Percentiles rank a stretch among this genome's conserved stretches.
phyloP scores from a whole-genome alignment of 1,284 basidiomycete genomes.

The Psilocybe mexicana region DNA sequence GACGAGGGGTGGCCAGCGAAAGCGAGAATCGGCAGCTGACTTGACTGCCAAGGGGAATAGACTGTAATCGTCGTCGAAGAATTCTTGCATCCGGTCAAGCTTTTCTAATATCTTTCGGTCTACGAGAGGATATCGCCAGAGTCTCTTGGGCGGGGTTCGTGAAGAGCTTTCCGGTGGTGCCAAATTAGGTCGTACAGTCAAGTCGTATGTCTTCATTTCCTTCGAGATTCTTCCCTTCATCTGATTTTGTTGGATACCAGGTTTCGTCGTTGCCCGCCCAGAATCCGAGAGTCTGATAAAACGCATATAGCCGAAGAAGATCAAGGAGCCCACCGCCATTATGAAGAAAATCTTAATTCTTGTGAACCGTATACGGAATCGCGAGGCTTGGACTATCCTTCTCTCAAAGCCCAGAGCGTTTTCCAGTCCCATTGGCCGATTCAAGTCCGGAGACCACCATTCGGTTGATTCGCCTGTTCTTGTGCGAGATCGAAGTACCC shows the following conservation, averaged over 20 bases:
- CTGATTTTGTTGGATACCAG: neutral
- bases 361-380: neutral
- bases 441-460: slow-evolving; percentile 3
- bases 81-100: slow-evolving; percentile 25
- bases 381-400: neutral
- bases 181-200: neutral
- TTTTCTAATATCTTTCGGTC: slow-evolving; percentile 30
- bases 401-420: neutral
- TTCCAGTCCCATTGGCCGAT: neutral
- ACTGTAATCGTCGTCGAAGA: slow-evolving; percentile 23
- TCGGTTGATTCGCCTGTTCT: slow-evolving; percentile 4
- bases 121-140: slow-evolving; percentile 26
- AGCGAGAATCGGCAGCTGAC: neutral
- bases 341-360: neutral
- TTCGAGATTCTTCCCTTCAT: neutral
- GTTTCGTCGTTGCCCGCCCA: neutral
- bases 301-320: slow-evolving; percentile 11
- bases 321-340: neutral
- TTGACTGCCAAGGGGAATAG: slow-evolving; percentile 2
- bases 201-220: neutral
- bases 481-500: slow-evolving; percentile 14
- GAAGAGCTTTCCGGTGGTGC: neutral
- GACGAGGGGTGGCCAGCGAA: slow-evolving; percentile 32
- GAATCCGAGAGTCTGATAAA: neutral
- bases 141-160: neutral